These are phyloP conservation scores for Citrus australasica DNA, from an alignment of 345 rosid species.

Conservation along the genomic window DNA sequence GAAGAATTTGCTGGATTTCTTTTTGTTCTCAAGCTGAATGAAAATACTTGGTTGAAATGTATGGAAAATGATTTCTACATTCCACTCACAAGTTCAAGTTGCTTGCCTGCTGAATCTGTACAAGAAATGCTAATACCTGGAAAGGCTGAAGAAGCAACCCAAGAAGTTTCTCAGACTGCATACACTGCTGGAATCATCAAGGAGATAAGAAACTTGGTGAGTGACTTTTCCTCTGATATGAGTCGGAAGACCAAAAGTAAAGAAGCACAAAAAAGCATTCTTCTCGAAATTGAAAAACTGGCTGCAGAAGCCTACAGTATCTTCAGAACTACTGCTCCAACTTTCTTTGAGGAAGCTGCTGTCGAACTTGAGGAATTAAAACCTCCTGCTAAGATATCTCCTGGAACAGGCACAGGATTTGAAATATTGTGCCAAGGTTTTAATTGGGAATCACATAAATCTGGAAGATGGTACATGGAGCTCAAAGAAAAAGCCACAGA, in stretches of 20 bases:
- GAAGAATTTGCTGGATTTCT: slow-evolving; percentile 60
- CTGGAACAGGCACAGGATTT: slow-evolving; percentile 83
- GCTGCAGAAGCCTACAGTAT: slow-evolving; percentile 98
- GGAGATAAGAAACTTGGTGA: slow-evolving; percentile 78
- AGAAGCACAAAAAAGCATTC: slow-evolving; percentile 81
- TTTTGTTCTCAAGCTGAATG: slow-evolving; percentile 80
- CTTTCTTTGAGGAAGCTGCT: slow-evolving; percentile 54
- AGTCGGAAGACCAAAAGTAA: slow-evolving; percentile 49
- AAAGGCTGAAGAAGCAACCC: slow-evolving; percentile 30
- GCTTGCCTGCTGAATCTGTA: slow-evolving; percentile 29
- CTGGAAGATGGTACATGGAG: slow-evolving; percentile 81
- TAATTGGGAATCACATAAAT: slow-evolving; percentile 97
- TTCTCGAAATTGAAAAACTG: slow-evolving; percentile 89
- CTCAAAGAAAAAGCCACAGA: slow-evolving; percentile 69
- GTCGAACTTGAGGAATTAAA: slow-evolving; percentile 32
- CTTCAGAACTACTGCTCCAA: slow-evolving; percentile 66
- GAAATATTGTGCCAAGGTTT: slow-evolving; percentile 95
- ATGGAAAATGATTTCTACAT: slow-evolving; percentile 73
- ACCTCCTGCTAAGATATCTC: slow-evolving; percentile 48
- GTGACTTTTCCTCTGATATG: slow-evolving; percentile 61
- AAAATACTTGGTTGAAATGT: slow-evolving; percentile 61
- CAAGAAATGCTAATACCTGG: slow-evolving; percentile 24
- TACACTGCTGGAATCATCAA: slow-evolving; percentile 60
- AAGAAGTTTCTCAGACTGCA: slow-evolving; percentile 40
- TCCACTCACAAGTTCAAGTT: slow-evolving; percentile 53